These are phyloP conservation scores for Mycogone perniciosa DNA, from an alignment of 2,329 filamentous ascomycete genomes.

Conservation along the genomic window DNA sequence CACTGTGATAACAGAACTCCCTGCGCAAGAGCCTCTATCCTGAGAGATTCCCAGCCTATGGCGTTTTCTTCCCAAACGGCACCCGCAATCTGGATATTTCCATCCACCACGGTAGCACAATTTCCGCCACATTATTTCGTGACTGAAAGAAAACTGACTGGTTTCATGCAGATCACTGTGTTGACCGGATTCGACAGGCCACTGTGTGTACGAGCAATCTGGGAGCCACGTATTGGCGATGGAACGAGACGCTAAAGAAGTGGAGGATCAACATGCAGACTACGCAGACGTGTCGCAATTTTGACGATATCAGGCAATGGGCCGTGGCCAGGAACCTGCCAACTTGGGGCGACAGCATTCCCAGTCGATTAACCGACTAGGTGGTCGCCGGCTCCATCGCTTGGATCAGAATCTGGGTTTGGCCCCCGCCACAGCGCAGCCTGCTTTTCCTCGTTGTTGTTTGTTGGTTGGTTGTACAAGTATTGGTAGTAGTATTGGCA, in stretches of 20 bases:
- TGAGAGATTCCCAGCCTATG: too few species aligned
- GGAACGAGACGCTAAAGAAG: not conserved
- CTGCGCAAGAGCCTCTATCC: too few species aligned
- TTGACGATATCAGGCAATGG: not conserved
- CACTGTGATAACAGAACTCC: too few species aligned
- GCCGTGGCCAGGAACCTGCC: not conserved
- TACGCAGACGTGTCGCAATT: not conserved
- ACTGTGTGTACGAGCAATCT: not conserved
- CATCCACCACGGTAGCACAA: too few species aligned
- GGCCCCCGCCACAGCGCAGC: too few species aligned
- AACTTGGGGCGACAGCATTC: not conserved
- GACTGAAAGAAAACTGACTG: not conserved
- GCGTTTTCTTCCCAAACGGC: too few species aligned
- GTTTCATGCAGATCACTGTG: conserved; percentile 4
- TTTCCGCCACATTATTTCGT: not conserved
- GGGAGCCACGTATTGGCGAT: not conserved
- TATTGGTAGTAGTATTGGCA: too few species aligned
- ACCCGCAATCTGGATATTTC: too few species aligned
- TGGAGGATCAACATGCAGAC: not conserved
- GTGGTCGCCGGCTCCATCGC: too few species aligned
- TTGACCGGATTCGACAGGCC: not conserved
- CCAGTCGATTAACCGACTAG: not conserved
- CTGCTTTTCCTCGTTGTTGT: too few species aligned
- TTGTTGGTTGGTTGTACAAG: too few species aligned
- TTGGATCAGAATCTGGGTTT: too few species aligned